Percentiles rank a stretch among this genome's conserved stretches.
phyloP scores from a whole-genome alignment of 805 yeast genomes.

The Wickerhamiella sergipiensis region DNA sequence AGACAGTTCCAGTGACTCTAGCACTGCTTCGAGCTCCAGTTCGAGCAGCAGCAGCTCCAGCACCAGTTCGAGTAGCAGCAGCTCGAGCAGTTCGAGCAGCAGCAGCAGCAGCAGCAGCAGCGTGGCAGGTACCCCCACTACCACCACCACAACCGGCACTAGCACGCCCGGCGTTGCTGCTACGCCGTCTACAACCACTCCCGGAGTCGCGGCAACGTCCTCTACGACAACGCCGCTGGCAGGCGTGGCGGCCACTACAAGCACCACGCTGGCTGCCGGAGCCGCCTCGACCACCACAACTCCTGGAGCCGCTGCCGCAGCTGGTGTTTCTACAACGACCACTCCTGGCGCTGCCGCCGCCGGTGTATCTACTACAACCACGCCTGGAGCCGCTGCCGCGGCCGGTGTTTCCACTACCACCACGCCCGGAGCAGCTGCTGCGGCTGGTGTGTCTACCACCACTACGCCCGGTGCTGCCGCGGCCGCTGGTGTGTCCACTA shows the following conservation, averaged over 20 bases:
- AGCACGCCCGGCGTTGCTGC: background rate
- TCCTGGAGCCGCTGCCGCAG: constrained; percentile 4
- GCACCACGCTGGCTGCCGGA: constrained; percentile 2
- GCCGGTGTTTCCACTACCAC: constrained; percentile 18
- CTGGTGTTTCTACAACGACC: constrained; percentile 18
- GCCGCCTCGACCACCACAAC: background rate
- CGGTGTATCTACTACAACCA: constrained; percentile 7
- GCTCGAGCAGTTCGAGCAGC: background rate
- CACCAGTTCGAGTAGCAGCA: background rate
- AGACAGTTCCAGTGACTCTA: constrained; percentile 21
- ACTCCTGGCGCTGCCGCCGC: background rate
- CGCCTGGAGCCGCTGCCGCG: constrained; percentile 3
- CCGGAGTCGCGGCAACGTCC: background rate
- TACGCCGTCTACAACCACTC: constrained; percentile 4
- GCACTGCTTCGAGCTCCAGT: constrained; percentile 15
- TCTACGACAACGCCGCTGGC: background rate
- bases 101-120: constrained; percentile 1
- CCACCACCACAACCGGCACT: background rate
- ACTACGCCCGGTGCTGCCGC: constrained; percentile 23
- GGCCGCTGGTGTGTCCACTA: constrained; percentile 7
- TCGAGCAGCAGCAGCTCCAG: constrained; percentile 16
- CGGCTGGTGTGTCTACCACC: constrained; percentile 13
- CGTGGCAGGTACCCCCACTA: background rate
- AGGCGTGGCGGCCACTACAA: constrained; percentile 2
- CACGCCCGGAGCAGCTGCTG: background rate